Conservation (phyloP, 2,329 filamentous ascomycete species). For the Aspergillus sp. region DNA sequence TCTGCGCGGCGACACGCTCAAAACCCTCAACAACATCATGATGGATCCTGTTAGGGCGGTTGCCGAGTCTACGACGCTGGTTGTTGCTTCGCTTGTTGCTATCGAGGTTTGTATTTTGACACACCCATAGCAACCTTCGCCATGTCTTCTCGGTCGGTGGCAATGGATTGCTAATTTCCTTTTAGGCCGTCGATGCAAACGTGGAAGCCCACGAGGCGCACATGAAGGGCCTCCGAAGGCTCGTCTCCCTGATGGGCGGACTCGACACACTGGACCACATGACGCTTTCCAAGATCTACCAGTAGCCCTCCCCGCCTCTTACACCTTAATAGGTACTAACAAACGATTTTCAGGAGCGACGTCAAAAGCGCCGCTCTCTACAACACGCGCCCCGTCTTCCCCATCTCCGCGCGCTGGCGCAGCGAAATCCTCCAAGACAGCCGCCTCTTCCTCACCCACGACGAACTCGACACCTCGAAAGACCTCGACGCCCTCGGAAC, state of each 20-base stretch:
- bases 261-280: slow-evolving; percentile 4
- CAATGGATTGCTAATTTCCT: background rate
- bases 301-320: background rate
- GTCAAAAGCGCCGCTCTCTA: background rate
- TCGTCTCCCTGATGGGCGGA: background rate
- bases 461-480: background rate
- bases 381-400: background rate
- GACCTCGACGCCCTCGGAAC: background rate
- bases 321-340: background rate
- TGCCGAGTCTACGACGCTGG: slow-evolving; percentile 4
- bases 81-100: background rate
- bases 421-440: background rate
- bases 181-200: slow-evolving; percentile 10
- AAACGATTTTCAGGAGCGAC: background rate
- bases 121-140: background rate
- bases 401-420: background rate
- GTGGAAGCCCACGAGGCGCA: slow-evolving; percentile 2
- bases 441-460: background rate
- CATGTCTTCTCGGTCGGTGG: background rate
- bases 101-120: background rate
- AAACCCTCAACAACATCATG: slow-evolving; percentile 1
- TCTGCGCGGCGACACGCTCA: slow-evolving; percentile 3
- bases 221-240: slow-evolving; percentile 5
- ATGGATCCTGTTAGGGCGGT: slow-evolving; percentile 1
- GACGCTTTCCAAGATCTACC: slow-evolving; percentile 9